These are phyloP conservation scores for Herpotrichia juniperi DNA, from an alignment of 2,329 filamentous ascomycete species.

Conservation along the genomic window DNA sequence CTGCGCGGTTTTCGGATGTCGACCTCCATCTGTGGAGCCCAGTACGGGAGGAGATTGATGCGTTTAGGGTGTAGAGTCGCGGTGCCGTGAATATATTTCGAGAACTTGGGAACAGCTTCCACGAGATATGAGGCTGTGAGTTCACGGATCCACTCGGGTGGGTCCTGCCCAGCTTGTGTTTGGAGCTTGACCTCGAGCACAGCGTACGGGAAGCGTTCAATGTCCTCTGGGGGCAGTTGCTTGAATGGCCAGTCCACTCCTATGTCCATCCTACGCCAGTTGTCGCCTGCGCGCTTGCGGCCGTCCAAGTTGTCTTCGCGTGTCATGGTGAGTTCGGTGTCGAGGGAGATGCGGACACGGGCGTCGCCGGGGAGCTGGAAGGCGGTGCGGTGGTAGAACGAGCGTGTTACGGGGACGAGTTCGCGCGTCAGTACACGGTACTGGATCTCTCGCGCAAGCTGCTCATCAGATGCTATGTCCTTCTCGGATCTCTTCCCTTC, in stretches of 20 bases:
- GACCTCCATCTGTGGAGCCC: slow-evolving; percentile 98
- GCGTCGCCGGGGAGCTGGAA: slow-evolving; percentile 97
- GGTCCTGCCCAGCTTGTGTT: slow-evolving; percentile 92
- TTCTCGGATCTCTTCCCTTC: slow-evolving; percentile 94
- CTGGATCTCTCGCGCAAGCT: slow-evolving; percentile 88
- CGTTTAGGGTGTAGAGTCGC: slow-evolving; percentile 84
- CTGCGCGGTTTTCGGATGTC: slow-evolving; percentile 93
- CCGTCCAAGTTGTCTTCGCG: slow-evolving; percentile 96
- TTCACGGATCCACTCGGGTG: slow-evolving; percentile 95
- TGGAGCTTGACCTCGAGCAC: slow-evolving; percentile 97
- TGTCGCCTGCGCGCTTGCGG: slow-evolving; percentile 74
- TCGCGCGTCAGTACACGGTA: slow-evolving; percentile 89
- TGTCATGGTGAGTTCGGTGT: slow-evolving; percentile 93
- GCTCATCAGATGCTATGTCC: slow-evolving; percentile 89
- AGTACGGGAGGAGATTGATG: slow-evolving; percentile 91
- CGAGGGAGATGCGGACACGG: slow-evolving; percentile 92
- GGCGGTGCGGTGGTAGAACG: slow-evolving; percentile 97
- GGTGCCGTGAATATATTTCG: slow-evolving; percentile 97
- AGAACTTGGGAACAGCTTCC: slow-evolving; percentile 98
- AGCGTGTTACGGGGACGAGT: slow-evolving; percentile 87
- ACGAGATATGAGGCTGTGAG: slow-evolving; percentile 92
- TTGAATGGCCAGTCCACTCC: slow-evolving; percentile 95
- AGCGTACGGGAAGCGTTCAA: slow-evolving; percentile 93
- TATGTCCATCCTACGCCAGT: slow-evolving; percentile 97
- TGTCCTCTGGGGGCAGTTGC: slow-evolving; percentile 82